Evolutionary conservation across 176 grass and related monocot genomes (phyloP), one percentile per base, ranked within the genome.

Genomic region (Musa itinerans): DNA sequence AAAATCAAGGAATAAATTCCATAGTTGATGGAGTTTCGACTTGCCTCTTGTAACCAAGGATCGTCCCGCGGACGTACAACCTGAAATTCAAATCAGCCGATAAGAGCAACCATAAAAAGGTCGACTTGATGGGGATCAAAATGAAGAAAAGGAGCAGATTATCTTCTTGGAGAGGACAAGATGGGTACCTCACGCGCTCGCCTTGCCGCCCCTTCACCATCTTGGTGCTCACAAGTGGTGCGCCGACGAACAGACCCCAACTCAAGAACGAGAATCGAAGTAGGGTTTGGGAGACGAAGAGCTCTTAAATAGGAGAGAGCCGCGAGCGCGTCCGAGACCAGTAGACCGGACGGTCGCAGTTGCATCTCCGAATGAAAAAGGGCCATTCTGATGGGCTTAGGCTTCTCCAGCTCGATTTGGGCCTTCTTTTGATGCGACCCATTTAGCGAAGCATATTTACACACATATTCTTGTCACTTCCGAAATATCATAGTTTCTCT

Each of bases 171-270:
- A 50, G 66, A 1, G 27, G 10, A 53, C 1, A 16, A 11, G 24
- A 1, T 23, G 50, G 50, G 9, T 2, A 72, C 69, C 69, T 72
- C 50, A 72, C 69, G 50, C 69, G 50, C 69, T 72, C 69, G 2
- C 69, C 69, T 20, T 72, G 69, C 50, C 69, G 69, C n/a, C 50
- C 69, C 50, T 72, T 72, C 50, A 72, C 69, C 69, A 72, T 72
- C 17, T 54, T 34, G 13, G 48, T 23, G 16, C 50, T 22, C 6
- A 19, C 48, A n/a, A 53, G 17, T 19, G n/a, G 9, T 72, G 17
- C 3, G 19, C 34, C 34, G 34, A 43, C 34, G 34, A 43, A 43
- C 34, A 43, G 34, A 5, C 34, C 34, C 20, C 3, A 14, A 50
- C n/a, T 17, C 19, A 16, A 68, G 11, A 7, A 13, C 5, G 29